Conservation (phyloP, 2,329 filamentous ascomycete genomes). For the Colletotrichum tamarilloi region DNA sequence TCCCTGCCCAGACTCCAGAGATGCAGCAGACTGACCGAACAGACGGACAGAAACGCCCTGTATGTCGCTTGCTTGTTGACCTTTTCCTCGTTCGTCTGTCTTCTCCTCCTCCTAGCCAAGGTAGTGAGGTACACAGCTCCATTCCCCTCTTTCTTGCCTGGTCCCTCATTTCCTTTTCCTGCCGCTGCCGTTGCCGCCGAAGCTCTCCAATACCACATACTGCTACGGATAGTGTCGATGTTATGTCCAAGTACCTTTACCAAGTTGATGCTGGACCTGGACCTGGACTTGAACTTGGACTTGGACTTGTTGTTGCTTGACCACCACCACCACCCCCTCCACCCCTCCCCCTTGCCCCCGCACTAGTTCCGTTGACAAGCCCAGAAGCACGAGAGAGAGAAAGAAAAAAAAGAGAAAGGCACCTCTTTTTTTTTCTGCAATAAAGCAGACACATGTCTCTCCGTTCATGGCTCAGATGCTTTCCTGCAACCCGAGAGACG, state of each 20-base stretch:
- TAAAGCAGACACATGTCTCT: conserved; percentile 73
- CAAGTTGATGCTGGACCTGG: conserved; percentile 29
- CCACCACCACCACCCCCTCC: conserved; percentile 30
- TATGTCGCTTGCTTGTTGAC: conserved; percentile 2
- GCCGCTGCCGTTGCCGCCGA: conserved; percentile 36
- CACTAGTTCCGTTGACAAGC: conserved; percentile 33
- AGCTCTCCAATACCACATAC: conserved; percentile 25
- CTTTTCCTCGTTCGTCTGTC: conserved; percentile 1
- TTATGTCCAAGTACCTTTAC: conserved; percentile 30
- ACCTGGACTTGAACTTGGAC: neutral
- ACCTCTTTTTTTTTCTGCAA: conserved; percentile 61
- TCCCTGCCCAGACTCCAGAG: conserved; percentile 7
- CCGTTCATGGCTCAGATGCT: conserved; percentile 62
- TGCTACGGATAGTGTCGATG: conserved; percentile 15
- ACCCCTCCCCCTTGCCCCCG: conserved; percentile 29
- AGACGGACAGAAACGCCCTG: conserved; percentile 4
- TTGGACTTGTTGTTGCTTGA: conserved; percentile 22
- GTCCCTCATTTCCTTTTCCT: conserved; percentile 47
- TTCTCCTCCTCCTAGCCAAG: conserved; percentile 45
- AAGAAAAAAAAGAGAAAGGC: conserved; percentile 1
- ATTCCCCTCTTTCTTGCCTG: conserved; percentile 39
- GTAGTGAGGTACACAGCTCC: conserved; percentile 34
- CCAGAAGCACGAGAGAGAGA: neutral
- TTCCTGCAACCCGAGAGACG: conserved; percentile 52
- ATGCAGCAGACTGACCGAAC: no score